Conservation (phyloP, 192 early-diverging fungal genomes). For the Dimargaris cristalligena region DNA sequence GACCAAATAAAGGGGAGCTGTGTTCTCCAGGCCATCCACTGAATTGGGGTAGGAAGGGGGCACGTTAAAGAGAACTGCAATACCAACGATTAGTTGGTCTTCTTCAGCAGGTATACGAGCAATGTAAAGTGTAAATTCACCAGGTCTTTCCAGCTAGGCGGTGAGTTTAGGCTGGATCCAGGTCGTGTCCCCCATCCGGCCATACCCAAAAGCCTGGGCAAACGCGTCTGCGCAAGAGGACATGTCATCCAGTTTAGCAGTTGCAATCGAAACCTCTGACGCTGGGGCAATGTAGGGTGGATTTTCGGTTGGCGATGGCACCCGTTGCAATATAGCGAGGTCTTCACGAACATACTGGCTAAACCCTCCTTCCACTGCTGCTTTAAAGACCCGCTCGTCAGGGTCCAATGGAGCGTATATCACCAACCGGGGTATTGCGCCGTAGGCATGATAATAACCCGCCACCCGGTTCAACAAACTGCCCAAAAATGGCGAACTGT, state of each 20-base stretch:
- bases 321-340: not conserved
- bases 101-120: not conserved
- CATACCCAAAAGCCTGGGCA: not conserved
- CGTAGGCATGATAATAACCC: not conserved
- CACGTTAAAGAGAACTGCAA: not conserved
- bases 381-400: not conserved
- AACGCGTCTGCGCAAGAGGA: not conserved
- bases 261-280: not conserved
- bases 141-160: not conserved
- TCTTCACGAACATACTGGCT: not conserved
- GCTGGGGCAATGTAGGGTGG: not conserved
- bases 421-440: not conserved
- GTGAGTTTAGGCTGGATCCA: slow-evolving; percentile 1
- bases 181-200: not conserved
- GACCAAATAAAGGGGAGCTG: not conserved
- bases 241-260: not conserved
- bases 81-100: not conserved
- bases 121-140: not conserved
- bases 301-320: not conserved
- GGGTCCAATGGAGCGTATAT: not conserved
- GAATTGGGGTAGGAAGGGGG: not conserved
- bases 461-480: not conserved
- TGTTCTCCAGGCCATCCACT: not conserved
- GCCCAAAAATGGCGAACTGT: not conserved
- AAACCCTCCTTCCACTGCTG: not conserved